Evolutionary conservation across 768 basidiomycete genomes (phyloP), one percentile per base, ranked within the genome.

Genomic region (Pulveroboletus sp.): DNA sequence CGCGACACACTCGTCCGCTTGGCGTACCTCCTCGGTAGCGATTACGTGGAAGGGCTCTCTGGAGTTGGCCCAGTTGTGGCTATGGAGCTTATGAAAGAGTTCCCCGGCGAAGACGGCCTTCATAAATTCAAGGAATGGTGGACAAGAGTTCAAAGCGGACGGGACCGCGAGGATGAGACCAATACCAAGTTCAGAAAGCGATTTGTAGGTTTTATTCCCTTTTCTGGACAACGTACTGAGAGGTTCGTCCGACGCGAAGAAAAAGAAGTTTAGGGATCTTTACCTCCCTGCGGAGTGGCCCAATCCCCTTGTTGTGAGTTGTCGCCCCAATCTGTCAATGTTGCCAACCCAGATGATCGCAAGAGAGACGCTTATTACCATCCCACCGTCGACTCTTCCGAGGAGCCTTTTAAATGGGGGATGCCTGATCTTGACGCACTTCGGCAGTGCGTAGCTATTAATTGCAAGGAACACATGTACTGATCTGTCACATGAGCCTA

Each of bases 381-480:
- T 61, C 95, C 95, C 0, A 80, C 85, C 0, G 88, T 95, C 7
- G 94, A 97, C 63, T 80, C 82, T 33, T 95, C 93, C 1, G 85
- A 93, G 47, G 94, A 97, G 53, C 85, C 89, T 0, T 98, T 99
- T 66, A 90, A 92, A 59, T 99, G 95, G 95, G 94, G 91, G 5
- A 72, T 94, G 53, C 92, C 94, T n/a, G 97, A 98, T 64, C 80
- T 99, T 2, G 92, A 97, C 62, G 94, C 86, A 3, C 78, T 99
- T 45, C 82, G 94, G 53, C 69, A 77, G 91, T 94, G 64, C 47
- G 82, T 70, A 43, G 49, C 39, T 55, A 56, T 54, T 41, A 45
- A 19, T 21, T 4, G 34, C 27, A 46, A 25, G 43, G 24, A 10
- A 39, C 39, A 5, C 55, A 25, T 36, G 40, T 42, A 38, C 59